Conservation (phyloP, 139 green algal species). For the Closterium sp. region DNA sequence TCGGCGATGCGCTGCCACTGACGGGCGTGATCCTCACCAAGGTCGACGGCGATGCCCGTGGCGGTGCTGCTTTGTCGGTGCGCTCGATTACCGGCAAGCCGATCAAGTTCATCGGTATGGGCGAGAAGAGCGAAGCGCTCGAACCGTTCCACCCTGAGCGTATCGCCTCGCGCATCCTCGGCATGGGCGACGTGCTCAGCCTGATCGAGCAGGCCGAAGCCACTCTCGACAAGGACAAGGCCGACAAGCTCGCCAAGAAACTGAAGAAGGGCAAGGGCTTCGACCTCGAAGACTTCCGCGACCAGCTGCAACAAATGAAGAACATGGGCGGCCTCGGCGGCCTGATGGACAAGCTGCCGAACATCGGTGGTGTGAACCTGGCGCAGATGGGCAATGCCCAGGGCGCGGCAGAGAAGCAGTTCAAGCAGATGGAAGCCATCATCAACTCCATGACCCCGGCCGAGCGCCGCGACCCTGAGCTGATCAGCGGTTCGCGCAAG, state of each 20-base stretch:
- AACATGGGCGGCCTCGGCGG: conserved; percentile 83
- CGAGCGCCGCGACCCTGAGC: background rate
- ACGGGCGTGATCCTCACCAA: conserved; percentile 93
- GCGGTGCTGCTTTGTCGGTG: conserved; percentile 86
- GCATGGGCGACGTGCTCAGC: conserved; percentile 92
- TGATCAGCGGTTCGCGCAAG: background rate
- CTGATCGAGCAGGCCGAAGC: conserved; percentile 87
- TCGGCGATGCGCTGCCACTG: conserved; percentile 64
- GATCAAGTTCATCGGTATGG: conserved; percentile 95
- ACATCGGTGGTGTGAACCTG: conserved; percentile 33
- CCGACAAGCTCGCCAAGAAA: conserved; percentile 61
- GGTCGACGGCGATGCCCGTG: conserved; percentile 92
- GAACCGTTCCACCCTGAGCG: conserved; percentile 96
- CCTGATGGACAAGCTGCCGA: conserved; percentile 90
- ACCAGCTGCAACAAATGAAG: conserved; percentile 85
- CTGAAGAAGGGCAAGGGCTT: conserved; percentile 85
- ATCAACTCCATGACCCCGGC: background rate
- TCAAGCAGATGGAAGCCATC: background rate
- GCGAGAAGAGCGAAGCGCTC: conserved; percentile 91
- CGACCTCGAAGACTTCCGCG: conserved; percentile 97
- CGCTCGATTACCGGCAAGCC: too few species aligned
- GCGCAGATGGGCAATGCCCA: background rate
- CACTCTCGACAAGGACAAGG: background rate
- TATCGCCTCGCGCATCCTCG: conserved; percentile 87
- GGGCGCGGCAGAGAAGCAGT: background rate